Evolutionary conservation across 305 asterid genomes (phyloP).

Genomic region (Ajuga reptans): DNA sequence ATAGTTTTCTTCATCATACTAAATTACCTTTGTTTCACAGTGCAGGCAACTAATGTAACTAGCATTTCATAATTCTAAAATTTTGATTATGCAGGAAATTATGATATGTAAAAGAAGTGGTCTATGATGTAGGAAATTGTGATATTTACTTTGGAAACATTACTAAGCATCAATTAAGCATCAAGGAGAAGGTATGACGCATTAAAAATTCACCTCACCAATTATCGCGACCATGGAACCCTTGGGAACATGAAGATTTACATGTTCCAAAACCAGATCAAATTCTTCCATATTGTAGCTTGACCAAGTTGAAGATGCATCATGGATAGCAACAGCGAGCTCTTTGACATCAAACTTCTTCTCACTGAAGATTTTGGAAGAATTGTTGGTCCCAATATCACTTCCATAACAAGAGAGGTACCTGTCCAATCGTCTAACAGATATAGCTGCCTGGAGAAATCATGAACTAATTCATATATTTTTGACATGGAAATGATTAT

Average conservation of each 20-base stretch:
- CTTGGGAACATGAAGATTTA: constrained; percentile 53
- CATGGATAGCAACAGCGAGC: constrained; percentile 41
- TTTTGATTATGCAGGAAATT: not conserved
- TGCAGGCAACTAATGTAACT: not conserved
- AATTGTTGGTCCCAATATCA: constrained; percentile 26
- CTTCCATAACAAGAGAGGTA: constrained; percentile 62
- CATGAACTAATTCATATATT: not conserved
- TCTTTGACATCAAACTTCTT: constrained; percentile 38
- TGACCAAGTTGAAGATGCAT: constrained; percentile 85
- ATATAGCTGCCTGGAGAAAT: constrained; percentile 70
- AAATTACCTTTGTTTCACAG: not conserved
- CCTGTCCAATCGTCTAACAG: constrained; percentile 70
- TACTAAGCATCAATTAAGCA: not conserved
- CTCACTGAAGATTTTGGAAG: constrained; percentile 22
- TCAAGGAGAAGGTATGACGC: not conserved
- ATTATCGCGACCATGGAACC: constrained; percentile 70
- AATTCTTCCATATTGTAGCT: constrained; percentile 51
- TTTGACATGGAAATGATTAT: not conserved
- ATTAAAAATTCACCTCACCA: constrained; percentile 63
- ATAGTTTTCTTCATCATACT: not conserved
- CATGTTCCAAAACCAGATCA: constrained; percentile 51
- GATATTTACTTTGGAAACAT: not conserved
- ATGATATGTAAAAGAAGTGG: too few species aligned
- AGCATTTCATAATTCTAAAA: not conserved
- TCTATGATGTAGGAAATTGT: not conserved